Conservation (phyloP, 352 stramenopile genomes). For the Aphanomyces euteiches region DNA sequence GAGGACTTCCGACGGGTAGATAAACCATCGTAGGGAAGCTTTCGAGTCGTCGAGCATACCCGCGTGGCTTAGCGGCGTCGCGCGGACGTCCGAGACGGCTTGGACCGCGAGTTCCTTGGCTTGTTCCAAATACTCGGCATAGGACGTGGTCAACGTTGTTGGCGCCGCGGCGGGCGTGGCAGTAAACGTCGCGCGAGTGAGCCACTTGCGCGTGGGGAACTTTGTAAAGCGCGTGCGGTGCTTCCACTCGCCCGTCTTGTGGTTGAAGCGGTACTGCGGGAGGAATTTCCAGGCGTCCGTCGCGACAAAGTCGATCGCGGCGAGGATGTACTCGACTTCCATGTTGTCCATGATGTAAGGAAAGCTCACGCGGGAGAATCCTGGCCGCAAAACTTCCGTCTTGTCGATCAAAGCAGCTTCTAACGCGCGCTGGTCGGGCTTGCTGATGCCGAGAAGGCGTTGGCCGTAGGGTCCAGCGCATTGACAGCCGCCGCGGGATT, state of each 20-base stretch:
- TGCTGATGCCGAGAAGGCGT: slow-evolving; percentile 86
- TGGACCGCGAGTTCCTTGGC: slow-evolving; percentile 38
- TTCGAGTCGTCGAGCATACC: slow-evolving; percentile 52
- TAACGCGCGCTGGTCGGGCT: slow-evolving; percentile 55
- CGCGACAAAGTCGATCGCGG: slow-evolving; percentile 91
- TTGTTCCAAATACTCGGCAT: slow-evolving; percentile 43
- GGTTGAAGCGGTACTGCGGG: slow-evolving; percentile 92
- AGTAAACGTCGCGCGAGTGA: slow-evolving; percentile 30
- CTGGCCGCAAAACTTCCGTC: slow-evolving; percentile 91
- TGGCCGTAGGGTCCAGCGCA: slow-evolving; percentile 94
- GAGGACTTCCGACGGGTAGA: slow-evolving; percentile 57
- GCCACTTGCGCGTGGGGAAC: slow-evolving; percentile 30
- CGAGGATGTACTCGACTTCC: slow-evolving; percentile 66
- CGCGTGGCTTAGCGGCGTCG: slow-evolving; percentile 37
- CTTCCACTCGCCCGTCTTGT: slow-evolving; percentile 92
- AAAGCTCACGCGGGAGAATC: slow-evolving; percentile 92
- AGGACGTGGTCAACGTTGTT: slow-evolving; percentile 2
- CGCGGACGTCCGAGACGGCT: slow-evolving; percentile 30
- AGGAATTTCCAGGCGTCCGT: slow-evolving; percentile 91
- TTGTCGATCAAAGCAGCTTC: slow-evolving; percentile 85
- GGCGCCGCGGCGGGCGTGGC: slow-evolving; percentile 47
- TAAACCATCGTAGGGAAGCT: slow-evolving; percentile 68
- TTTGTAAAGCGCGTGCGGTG: slow-evolving; percentile 48
- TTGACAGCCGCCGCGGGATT: slow-evolving; percentile 88
- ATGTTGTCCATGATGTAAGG: slow-evolving; percentile 27